These are phyloP conservation scores for Euphorbia peplus DNA, from an alignment of 345 rosid species.

Conservation along the genomic window DNA sequence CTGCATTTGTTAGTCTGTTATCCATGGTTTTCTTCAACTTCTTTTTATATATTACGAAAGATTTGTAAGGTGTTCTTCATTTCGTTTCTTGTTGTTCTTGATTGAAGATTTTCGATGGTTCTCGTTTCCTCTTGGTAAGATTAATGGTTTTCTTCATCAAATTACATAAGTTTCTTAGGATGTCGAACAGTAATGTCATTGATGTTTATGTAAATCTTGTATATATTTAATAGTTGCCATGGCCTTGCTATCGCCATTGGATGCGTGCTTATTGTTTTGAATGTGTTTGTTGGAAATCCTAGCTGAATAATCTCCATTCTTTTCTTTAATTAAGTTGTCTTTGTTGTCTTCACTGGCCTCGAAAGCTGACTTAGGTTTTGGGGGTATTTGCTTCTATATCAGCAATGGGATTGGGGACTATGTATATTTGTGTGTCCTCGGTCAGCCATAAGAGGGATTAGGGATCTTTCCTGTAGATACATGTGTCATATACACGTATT, in stretches of 20 bases:
- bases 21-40: too few species aligned
- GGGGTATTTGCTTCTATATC: too few species aligned
- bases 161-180: neutral
- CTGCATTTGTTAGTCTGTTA: too few species aligned
- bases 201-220: neutral
- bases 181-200: neutral
- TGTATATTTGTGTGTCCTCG: neutral
- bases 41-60: too few species aligned
- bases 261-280: neutral
- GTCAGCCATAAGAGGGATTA: neutral
- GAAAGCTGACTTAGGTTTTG: neutral
- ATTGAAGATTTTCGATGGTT: neutral
- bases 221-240: neutral
- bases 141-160: neutral
- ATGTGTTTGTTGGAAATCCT: conserved; percentile 34
- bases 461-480: neutral
- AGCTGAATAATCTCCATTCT: neutral
- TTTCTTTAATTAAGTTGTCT: neutral
- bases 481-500: neutral
- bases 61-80: too few species aligned
- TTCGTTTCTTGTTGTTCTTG: neutral
- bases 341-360: neutral
- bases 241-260: neutral
- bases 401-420: too few species aligned
- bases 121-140: neutral